Base-by-base conservation (phyloP, 192 early-diverging fungal species). In the Coemansia sp. region DNA sequence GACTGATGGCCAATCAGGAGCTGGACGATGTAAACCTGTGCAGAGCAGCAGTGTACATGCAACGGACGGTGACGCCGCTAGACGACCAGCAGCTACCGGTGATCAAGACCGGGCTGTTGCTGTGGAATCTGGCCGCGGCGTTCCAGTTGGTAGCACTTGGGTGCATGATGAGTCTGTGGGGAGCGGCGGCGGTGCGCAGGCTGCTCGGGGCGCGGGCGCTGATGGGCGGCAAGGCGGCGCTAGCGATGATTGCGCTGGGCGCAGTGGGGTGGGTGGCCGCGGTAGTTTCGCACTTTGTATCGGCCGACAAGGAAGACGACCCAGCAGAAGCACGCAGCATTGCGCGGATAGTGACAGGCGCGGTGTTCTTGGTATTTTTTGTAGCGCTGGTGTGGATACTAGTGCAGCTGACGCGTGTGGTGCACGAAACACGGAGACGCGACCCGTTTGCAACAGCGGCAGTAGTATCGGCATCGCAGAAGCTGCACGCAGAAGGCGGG, bases 1-100 rank as follows among this genome's bases (percentile, higher is more conserved):
- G 60, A n/a, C 61, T 81, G 8, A 81, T 81, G 78, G 68, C 78
- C 1, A 22, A 22, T n/a, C 68, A 71, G 60, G 78, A 81, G 61
- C 44, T 81, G 10, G 60, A 81, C 12, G 78, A 81, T 41, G 78
- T 81, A 2, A 25, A 59, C 7, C 44, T 74, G 25, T 81, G 78
- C 47, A 65, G 71, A 0, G 54, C 65, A 2, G 69, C 78, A 4
- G 62, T 81, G 7, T 81, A 81, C 19, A 7, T 63, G 54, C 58
- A 50, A 23, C 58, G 59, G 9, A 38, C 25, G 2, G 78, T 81
- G 30, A 54, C 49, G 28, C 78, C 78, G 30, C 65, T 66, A 5
- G 72, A 81, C 34, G 14, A 6, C 6, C 25, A 57, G 58, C 72
- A 81, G 63, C 49, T 71, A 22, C 55, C 72, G 0, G 62, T 44